Conservation (phyloP, 495 filamentous ascomycete species). For the Symbiotaphrina buchneri region DNA sequence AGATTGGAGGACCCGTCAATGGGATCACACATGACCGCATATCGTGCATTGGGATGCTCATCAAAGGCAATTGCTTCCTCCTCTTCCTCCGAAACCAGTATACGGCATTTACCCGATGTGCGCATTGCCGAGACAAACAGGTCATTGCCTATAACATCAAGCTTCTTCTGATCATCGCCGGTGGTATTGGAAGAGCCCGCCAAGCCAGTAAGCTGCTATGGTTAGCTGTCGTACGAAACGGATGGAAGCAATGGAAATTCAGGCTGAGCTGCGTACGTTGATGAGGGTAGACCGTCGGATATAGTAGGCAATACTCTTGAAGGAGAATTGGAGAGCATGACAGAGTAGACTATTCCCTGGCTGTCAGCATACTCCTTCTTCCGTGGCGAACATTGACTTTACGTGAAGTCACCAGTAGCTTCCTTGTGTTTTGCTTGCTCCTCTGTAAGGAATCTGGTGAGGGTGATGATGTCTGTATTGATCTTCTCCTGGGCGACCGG, state of each 20-base stretch:
- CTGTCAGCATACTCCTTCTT: too few species aligned
- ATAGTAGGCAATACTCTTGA: slow-evolving; percentile 99
- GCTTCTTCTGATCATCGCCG: slow-evolving; percentile 97
- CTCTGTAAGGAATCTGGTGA: slow-evolving; percentile 89
- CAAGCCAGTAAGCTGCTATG: slow-evolving; percentile 48
- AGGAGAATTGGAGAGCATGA: slow-evolving; percentile 95
- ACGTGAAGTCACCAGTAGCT: slow-evolving; percentile 97
- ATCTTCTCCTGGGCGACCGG: slow-evolving; percentile 44
- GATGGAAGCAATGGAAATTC: too few species aligned
- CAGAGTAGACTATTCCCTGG: slow-evolving; percentile 48
- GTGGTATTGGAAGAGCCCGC: slow-evolving; percentile 89
- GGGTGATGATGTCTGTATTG: slow-evolving; percentile 88
- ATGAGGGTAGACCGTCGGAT: slow-evolving; percentile 94
- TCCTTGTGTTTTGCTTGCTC: slow-evolving; percentile 84
- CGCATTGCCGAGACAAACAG: slow-evolving; percentile 89
- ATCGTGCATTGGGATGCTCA: slow-evolving; percentile 57
- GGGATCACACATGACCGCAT: slow-evolving; percentile 91
- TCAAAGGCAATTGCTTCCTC: slow-evolving; percentile 77
- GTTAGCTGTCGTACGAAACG: neutral
- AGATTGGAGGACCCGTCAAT: slow-evolving; percentile 97
- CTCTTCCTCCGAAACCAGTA: slow-evolving; percentile 92
- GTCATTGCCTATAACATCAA: slow-evolving; percentile 97
- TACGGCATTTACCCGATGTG: slow-evolving; percentile 67
- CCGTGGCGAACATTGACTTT: slow-evolving; percentile 17
- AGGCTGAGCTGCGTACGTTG: slow-evolving; percentile 27